Evolutionary conservation across 768 basidiomycete genomes (phyloP).

Genomic region (Leccinum pellstonianum): DNA sequence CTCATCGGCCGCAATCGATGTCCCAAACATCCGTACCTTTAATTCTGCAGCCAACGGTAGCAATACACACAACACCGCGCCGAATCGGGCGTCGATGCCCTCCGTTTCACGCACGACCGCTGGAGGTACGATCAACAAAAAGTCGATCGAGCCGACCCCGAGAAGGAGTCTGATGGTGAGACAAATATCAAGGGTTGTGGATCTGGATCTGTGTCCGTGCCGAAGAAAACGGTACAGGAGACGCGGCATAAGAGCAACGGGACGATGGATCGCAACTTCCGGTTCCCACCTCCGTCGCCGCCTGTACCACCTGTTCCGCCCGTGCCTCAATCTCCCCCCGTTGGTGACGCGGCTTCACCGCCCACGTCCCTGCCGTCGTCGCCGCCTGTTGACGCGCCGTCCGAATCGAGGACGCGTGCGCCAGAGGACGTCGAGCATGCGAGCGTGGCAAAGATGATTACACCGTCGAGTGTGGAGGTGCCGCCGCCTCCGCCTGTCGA

Average conservation of each 20-base stretch:
- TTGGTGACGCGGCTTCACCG: too few species aligned
- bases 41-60: conserved; percentile 29
- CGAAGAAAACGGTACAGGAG: conserved; percentile 15
- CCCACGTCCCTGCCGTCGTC: too few species aligned
- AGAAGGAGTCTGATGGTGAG: conserved; percentile 42
- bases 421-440: conserved; percentile 6
- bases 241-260: conserved; percentile 52
- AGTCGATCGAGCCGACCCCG: conserved; percentile 24
- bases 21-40: conserved; percentile 58
- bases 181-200: background rate
- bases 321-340: background rate
- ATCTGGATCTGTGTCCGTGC: conserved; percentile 14
- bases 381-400: conserved; percentile 6
- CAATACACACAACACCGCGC: conserved; percentile 34
- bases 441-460: conserved; percentile 38
- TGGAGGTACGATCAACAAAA: conserved; percentile 27
- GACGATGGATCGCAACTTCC: conserved; percentile 77
- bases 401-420: conserved; percentile 20
- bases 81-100: conserved; percentile 70
- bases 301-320: conserved; percentile 9
- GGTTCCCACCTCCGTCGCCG: conserved; percentile 48
- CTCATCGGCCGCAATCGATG: conserved; percentile 69
- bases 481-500: conserved; percentile 79
- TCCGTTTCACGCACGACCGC: conserved; percentile 45
- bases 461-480: conserved; percentile 68